Evolutionary conservation across 2,329 filamentous ascomycete species (phyloP).

Genomic region (Myriangium duriaei): DNA sequence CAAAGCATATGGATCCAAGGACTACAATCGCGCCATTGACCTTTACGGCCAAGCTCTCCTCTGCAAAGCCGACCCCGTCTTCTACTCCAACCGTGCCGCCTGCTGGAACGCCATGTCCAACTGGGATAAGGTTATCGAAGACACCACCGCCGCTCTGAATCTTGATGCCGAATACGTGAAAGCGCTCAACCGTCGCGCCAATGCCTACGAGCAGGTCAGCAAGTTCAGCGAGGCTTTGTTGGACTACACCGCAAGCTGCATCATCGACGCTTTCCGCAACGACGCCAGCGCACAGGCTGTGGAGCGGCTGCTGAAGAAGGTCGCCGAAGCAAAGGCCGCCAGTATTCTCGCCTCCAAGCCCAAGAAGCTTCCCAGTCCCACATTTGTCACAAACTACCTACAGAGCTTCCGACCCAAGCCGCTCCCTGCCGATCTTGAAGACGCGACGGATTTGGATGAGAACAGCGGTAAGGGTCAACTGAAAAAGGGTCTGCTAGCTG

Average conservation of each 20-base stretch:
- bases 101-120: slow-evolving; percentile 89
- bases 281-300: slow-evolving; percentile 79
- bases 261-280: slow-evolving; percentile 95
- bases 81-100: slow-evolving; percentile 96
- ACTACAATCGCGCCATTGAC: slow-evolving; percentile 86
- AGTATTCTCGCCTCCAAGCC: slow-evolving; percentile 68
- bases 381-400: slow-evolving; percentile 96
- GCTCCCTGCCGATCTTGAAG: slow-evolving; percentile 69
- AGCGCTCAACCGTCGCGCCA: slow-evolving; percentile 89
- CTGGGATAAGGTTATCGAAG: slow-evolving; percentile 94
- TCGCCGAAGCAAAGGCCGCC: slow-evolving; percentile 88
- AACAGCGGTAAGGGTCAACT: slow-evolving; percentile 75
- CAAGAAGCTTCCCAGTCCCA: slow-evolving; percentile 84
- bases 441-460: slow-evolving; percentile 62
- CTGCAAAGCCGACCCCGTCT: slow-evolving; percentile 94
- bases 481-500: slow-evolving; percentile 66
- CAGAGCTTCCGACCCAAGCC: slow-evolving; percentile 88
- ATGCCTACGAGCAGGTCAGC: slow-evolving; percentile 87
- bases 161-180: slow-evolving; percentile 96
- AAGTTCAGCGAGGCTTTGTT: slow-evolving; percentile 89
- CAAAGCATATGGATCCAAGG: slow-evolving; percentile 88
- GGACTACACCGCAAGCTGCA: slow-evolving; percentile 97
- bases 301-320: slow-evolving; percentile 88
- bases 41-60: slow-evolving; percentile 93
- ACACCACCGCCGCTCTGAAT: slow-evolving; percentile 86